Evolutionary conservation across 2,329 filamentous ascomycete genomes (phyloP), one percentile per base, ranked within the genome.

Genomic region (Epichloe sibirici): DNA sequence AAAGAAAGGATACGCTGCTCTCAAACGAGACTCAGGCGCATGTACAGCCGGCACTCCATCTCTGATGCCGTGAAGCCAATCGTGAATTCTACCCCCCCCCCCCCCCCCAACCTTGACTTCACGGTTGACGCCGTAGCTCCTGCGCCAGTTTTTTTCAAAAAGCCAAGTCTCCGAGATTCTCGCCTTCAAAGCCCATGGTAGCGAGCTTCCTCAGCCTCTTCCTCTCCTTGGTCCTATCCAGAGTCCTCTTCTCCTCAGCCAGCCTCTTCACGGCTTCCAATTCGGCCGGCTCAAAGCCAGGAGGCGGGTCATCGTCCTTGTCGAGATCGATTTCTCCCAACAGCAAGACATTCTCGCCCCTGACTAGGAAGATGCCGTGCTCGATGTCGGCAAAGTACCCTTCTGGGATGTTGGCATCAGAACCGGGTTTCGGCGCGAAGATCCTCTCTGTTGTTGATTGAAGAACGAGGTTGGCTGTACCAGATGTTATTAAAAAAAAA

Each of bases 251-350:
- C 63, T 86, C 78, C 68, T 88, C 86, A 57, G 85, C 86, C 45
- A 93, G 69, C 56, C 78, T 80, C 58, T 84, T 82, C 39, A 95
- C 88, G 57, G 84, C 71, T 46, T 85, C 79, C 47, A 82, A 73
- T 1, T 88, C 77, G 2, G 82, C 89, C 57, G 67, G 64, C 61
- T 81, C 73, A 57, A 86, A 89, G 35, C 83, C 82, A 1, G 88
- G 89, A 13, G 89, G 77, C 17, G 88, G 75, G 54, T 94, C 84
- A 67, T 98, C 93, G 69, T 98, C 93, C 64, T 86, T 89, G 73
- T 98, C 93, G 25, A 98, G 81, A 67, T 98, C 93, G 62, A 98
- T 95, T 70, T 97, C 94, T 39, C 93, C 93, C 17, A 97, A 78
- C 45, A 98, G 75, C 49, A 95, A 76, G n/a, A 98, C 93, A 67